Evolutionary conservation across 352 stramenopile species (phyloP).

Genomic region (Phytophthora meadii): DNA sequence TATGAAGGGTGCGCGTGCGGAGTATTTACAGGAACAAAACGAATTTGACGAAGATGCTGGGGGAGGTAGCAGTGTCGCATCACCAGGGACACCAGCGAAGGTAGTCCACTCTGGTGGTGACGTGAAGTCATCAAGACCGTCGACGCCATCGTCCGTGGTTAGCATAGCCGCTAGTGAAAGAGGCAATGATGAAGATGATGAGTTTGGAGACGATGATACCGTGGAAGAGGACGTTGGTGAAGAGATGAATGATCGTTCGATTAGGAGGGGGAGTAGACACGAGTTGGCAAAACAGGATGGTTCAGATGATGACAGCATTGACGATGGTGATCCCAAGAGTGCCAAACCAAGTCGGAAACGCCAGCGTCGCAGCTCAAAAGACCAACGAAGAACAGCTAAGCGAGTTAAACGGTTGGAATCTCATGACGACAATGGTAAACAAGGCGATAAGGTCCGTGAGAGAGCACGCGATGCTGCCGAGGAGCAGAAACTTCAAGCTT

Average conservation of each 20-base stretch:
- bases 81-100: slow-evolving; percentile 5
- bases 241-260: slow-evolving; percentile 20
- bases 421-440: slow-evolving; percentile 26
- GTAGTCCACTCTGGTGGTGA: slow-evolving; percentile 8
- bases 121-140: slow-evolving; percentile 19
- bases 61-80: slow-evolving; percentile 15
- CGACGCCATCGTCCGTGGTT: slow-evolving; percentile 46
- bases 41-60: slow-evolving; percentile 70
- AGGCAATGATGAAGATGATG: slow-evolving; percentile 49
- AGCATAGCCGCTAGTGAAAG: slow-evolving; percentile 49
- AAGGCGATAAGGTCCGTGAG: slow-evolving; percentile 71
- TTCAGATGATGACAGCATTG: slow-evolving; percentile 44
- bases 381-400: slow-evolving; percentile 28
- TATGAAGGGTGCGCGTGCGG: slow-evolving; percentile 82
- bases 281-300: slow-evolving; percentile 16
- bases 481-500: slow-evolving; percentile 92
- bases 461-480: slow-evolving; percentile 92
- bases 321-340: slow-evolving; percentile 50
- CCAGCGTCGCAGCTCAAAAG: slow-evolving; percentile 24
- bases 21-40: slow-evolving; percentile 59
- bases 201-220: slow-evolving; percentile 29
- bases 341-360: slow-evolving; percentile 30
- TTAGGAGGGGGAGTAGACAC: slow-evolving; percentile 2
- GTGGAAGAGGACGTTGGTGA: slow-evolving; percentile 26
- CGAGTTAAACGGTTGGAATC: slow-evolving; percentile 37